phyloP scores from a whole-genome alignment of 441 rosid genomes.

The Geranium incanum region DNA sequence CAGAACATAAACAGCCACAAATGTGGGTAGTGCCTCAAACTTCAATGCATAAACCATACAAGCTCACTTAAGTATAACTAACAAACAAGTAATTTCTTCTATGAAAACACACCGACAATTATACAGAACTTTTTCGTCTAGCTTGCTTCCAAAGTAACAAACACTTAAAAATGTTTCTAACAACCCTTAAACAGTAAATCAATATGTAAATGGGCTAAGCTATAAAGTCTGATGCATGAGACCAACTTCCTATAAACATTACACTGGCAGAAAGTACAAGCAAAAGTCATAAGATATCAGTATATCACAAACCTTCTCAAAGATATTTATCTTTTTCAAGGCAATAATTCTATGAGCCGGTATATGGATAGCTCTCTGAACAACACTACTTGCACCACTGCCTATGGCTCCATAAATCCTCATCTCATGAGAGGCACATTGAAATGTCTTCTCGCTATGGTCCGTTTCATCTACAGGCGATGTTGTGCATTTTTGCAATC shows the following conservation, averaged over 20 bases:
- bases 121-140: background rate
- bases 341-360: slow-evolving; percentile 69
- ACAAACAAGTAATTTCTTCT: background rate
- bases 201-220: background rate
- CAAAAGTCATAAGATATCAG: background rate
- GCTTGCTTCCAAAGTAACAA: background rate
- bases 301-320: slow-evolving; percentile 52
- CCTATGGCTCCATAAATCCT: slow-evolving; percentile 82
- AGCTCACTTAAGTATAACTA: background rate
- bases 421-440: slow-evolving; percentile 90
- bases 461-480: slow-evolving; percentile 53
- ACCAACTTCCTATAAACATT: slow-evolving; percentile 8
- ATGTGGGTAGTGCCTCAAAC: background rate
- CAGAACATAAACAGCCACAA: background rate
- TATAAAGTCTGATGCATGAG: background rate
- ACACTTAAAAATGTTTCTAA: background rate
- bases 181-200: background rate
- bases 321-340: slow-evolving; percentile 81
- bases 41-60: background rate
- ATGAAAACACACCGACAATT: background rate
- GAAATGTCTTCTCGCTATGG: slow-evolving; percentile 59
- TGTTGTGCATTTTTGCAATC: slow-evolving; percentile 73
- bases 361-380: slow-evolving; percentile 83
- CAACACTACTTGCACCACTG: slow-evolving; percentile 87
- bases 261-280: slow-evolving; percentile 3